Base-by-base conservation (phyloP, 441 rosid species). In the Viola pubescens region DNA sequence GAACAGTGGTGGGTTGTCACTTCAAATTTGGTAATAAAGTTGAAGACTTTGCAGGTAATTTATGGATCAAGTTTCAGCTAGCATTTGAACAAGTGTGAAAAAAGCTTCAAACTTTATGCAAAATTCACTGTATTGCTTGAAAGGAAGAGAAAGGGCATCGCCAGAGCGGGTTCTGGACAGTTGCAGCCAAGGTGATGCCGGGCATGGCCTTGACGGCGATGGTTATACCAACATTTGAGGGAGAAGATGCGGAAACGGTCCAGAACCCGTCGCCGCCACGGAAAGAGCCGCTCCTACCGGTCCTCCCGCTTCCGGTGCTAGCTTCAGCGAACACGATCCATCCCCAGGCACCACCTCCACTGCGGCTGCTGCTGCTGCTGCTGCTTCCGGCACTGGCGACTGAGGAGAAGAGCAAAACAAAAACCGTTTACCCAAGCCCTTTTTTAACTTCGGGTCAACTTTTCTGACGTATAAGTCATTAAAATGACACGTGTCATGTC, bases 131-230 rank as follows among this genome's bases (percentile, higher is more conserved):
- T 42, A 9, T 42, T 42, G 48, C 48, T 46, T 5, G 48, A 46
- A n/a, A 46, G 11, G n/a, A 46, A 46, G 48, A 46, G 48, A 46
- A 46, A 46, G 48, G 10, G 4, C 4, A 10, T 9, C 48, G n/a
- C n/a, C n/a, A n/a, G n/a, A n/a, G n/a, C n/a, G n/a, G n/a, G n/a
- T n/a, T n/a, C n/a, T n/a, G n/a, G 76, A 81, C 62, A 64, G 88
- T 80, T 72, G 78, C 77, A 66, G 78, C 76, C 66, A 83, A 73
- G 77, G 91, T 85, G 65, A 88, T 62, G 54, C 89, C 90, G 57
- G 86, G 85, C 87, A 83, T 75, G 84, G 81, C 84, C 76, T 84
- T 82, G 70, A 82, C 83, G 60, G 77, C 82, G 55, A 85, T 76
- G 67, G 87, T 85, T 72, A 85, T 26, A 37, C 76, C 79, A 71